Conservation (phyloP, 164 flowering plant genomes). For the grape (Vitis vinifera) region DNA sequence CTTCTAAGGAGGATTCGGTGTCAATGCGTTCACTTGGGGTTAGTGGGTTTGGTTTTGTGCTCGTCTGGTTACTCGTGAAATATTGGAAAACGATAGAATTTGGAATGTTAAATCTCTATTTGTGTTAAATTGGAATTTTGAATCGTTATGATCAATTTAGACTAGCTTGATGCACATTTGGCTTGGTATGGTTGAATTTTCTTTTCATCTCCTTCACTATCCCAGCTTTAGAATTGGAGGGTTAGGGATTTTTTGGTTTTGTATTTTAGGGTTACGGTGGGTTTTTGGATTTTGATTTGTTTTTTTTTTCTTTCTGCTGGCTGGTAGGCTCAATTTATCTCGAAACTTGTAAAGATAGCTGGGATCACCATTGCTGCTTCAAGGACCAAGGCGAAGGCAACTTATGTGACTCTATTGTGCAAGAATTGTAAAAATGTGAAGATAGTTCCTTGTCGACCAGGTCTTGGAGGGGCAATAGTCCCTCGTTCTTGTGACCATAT, state of each 20-base stretch:
- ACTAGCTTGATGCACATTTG: too few relatives aligned
- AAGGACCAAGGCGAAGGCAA: constrained; percentile 95
- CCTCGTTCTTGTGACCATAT: constrained; percentile 94
- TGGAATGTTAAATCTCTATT: background rate
- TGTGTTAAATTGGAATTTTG: too few relatives aligned
- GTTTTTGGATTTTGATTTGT: background rate
- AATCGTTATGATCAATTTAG: too few relatives aligned
- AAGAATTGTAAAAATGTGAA: constrained; percentile 82
- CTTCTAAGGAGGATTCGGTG: constrained; percentile 78
- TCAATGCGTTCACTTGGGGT: constrained; percentile 95
- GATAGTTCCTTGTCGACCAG: constrained; percentile 89
- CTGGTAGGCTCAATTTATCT: constrained; percentile 71
- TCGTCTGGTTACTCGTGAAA: background rate
- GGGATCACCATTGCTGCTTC: constrained; percentile 98
- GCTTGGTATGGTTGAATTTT: too few relatives aligned
- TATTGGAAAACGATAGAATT: too few relatives aligned
- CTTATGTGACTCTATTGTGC: constrained; percentile 83
- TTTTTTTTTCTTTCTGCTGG: background rate
- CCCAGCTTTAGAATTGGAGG: too few relatives aligned
- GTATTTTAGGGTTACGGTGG: background rate
- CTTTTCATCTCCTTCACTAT: too few relatives aligned
- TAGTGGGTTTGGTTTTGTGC: constrained; percentile 19
- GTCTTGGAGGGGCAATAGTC: constrained; percentile 96
- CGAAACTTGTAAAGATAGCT: constrained; percentile 85
- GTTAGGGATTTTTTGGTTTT: background rate